Base-by-base conservation (phyloP, 176 grass and related monocot species). In the Zea luxurians region DNA sequence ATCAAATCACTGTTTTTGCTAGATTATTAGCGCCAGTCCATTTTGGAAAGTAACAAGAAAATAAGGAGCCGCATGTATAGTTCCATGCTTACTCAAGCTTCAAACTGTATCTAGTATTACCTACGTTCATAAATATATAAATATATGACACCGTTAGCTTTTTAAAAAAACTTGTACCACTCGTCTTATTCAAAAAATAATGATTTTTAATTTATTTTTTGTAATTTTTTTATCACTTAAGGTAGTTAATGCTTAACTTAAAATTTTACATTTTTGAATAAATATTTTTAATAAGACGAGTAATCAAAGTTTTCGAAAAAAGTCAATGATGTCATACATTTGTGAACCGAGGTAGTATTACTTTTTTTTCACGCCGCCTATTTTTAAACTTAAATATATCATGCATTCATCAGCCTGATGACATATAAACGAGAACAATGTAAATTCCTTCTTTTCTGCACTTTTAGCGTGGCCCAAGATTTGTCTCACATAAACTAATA, bases 1-100 rank as follows among this genome's bases (percentile, higher is more conserved):
- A 77, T 65, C 66, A 46, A 62, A 20, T 70, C 27, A 40, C 34
- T 75, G 10, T 76, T 63, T 64, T 73, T 88, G 9, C 2, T 61
- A 54, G 15, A 50, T 70, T 64, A 15, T 1, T 27, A 47, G 3
- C 54, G 20, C 21, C 4, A 43, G 34, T 64, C 63, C 13, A 45
- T 40, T 83, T 52, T 10, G 68, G 45, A 70, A 54, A 47, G 42
- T 62, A 27, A 20, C 55, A 45, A 42, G 6, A 41, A 47, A 87
- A 77, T 4, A 2, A 37, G 7, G 4, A 13, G 6, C 4, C 9
- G n/a, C n/a, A 36, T 37, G 34, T 35, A 10, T 13, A 50, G 68
- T 16, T 37, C 8, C 78, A 37, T 62, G n/a, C 1, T 45, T 47
- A 52, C 20, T 71, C 37, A 10, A 70, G 13, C 27, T 74, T 20